These are phyloP conservation scores for Medicago ruthenica DNA, from an alignment of 306 rosid genomes.

Conservation along the genomic window DNA sequence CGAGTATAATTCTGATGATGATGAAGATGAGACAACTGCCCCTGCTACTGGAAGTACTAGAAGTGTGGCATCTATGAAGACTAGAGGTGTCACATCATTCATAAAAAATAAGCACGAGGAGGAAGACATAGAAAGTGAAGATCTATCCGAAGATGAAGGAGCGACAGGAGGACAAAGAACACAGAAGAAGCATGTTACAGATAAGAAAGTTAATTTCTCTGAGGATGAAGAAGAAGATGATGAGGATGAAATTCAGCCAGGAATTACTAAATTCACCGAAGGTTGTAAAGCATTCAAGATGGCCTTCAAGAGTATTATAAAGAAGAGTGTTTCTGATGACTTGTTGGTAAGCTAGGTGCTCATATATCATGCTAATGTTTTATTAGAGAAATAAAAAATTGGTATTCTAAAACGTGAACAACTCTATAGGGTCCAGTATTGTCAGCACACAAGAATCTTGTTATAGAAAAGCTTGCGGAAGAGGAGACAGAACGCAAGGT, in stretches of 20 bases:
- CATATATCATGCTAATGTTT: slow-evolving; percentile 8
- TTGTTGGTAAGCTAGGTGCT: slow-evolving; percentile 60
- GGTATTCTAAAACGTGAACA: slow-evolving; percentile 29
- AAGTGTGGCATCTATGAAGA: slow-evolving; percentile 4
- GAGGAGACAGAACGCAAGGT: slow-evolving; percentile 71
- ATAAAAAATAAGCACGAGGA: slow-evolving; percentile 1
- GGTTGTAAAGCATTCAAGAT: slow-evolving; percentile 84
- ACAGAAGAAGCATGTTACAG: slow-evolving; percentile 30
- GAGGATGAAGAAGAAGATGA: slow-evolving; percentile 71
- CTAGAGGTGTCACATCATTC: slow-evolving; percentile 1
- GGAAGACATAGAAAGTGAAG: slow-evolving; percentile 46
- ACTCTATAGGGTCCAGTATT: slow-evolving; percentile 81
- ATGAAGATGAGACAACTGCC: slow-evolving; percentile 48
- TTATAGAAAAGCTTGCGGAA: slow-evolving; percentile 89
- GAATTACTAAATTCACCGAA: slow-evolving; percentile 71
- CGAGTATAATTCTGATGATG: slow-evolving; percentile 84
- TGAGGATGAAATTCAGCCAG: slow-evolving; percentile 69
- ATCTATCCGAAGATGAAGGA: slow-evolving; percentile 53
- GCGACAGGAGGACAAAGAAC: slow-evolving; percentile 37
- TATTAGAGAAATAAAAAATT: slow-evolving; percentile 17
- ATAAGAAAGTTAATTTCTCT: slow-evolving; percentile 38
- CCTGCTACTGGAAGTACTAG: slow-evolving; percentile 27
- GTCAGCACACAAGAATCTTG: slow-evolving; percentile 81
- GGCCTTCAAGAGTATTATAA: slow-evolving; percentile 79
- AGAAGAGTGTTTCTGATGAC: slow-evolving; percentile 69